Evolutionary conservation across 2,329 filamentous ascomycete species (phyloP), one percentile per base, ranked within the genome.

Genomic region (Clonostachys chloroleuca): DNA sequence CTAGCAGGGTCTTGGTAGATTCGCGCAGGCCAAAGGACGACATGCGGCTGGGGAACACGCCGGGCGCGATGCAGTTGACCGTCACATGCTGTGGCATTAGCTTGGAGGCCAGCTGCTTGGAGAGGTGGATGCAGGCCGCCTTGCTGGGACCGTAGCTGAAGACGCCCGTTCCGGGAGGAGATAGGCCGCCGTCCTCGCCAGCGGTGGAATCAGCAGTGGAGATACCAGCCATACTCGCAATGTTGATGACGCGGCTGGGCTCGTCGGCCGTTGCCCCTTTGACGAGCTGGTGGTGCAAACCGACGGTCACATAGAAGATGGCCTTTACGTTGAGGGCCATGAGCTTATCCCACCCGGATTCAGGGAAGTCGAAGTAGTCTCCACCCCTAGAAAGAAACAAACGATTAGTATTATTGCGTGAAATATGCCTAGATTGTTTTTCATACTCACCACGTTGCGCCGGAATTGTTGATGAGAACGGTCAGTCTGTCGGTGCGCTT

Each of bases 1-100:
- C 24, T 1, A 10, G 10, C 9, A 30, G 24, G 2, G 24, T 30
- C 24, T 30, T 30, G 24, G 24, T 30, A 10, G 24, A 30, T 30
- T 10, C 24, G 24, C 24, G 24, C 24, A 30, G 24, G 13, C 64
- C 68, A 4, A 61, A 63, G 2, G 80, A 75, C 37, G 83, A 84
- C 86, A 88, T 89, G 77, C 88, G 86, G 58, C 83, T 86, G 16
- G 83, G 84, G 56, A 80, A 79, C 20, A 87, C 75, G 35, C 86
- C 86, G 0, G 87, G 87, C 0, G 87, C 87, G 51, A 89, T 88
- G 39, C 84, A 81, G 58, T 91, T 78, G 36, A 86, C 76, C 54
- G 90, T 87, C 37, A 80, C 72, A 30, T 30, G 24, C 3, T 30
- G 5, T 6, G 24, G 24, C 61, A 81, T 84, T 50, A 86, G 75